Percentiles rank a stretch among this genome's conserved stretches.
Conservation (phyloP, 2,329 filamentous ascomycete genomes). For the Penicillium paneum region DNA sequence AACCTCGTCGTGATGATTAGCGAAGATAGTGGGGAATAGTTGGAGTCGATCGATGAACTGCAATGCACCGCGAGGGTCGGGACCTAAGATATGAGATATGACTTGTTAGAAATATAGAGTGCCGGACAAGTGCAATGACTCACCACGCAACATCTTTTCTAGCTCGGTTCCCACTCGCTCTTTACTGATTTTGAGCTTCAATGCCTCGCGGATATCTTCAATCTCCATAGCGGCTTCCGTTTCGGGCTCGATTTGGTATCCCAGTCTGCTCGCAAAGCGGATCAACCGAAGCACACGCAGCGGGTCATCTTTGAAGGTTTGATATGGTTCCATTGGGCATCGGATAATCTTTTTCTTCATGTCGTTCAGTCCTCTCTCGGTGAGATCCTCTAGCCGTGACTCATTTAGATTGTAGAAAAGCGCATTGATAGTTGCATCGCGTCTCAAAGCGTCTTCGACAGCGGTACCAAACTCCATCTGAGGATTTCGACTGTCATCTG, state of each 20-base stretch:
- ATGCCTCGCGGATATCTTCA: slow-evolving; percentile 69
- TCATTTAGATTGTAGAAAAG: slow-evolving; percentile 93
- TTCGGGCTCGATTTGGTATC: slow-evolving; percentile 70
- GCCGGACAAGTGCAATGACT: slow-evolving; percentile 1
- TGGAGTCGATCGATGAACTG: slow-evolving; percentile 39
- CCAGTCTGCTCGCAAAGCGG: slow-evolving; percentile 81
- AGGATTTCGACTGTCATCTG: slow-evolving; percentile 83
- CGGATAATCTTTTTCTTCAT: slow-evolving; percentile 70
- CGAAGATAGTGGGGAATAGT: slow-evolving; percentile 42
- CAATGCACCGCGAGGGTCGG: slow-evolving; percentile 40
- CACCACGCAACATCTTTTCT: slow-evolving; percentile 84
- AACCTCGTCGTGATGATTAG: slow-evolving; percentile 47
- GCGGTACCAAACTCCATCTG: slow-evolving; percentile 92
- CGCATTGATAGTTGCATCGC: slow-evolving; percentile 92
- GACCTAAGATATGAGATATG: slow-evolving; percentile 23
- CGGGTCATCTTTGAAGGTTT: slow-evolving; percentile 94
- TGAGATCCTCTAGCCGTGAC: slow-evolving; percentile 78
- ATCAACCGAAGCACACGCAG: slow-evolving; percentile 81
- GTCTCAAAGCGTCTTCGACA: slow-evolving; percentile 80
- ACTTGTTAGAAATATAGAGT: slow-evolving; percentile 1
- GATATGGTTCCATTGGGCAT: slow-evolving; percentile 80
- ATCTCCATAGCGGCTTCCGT: slow-evolving; percentile 74
- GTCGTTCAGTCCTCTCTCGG: slow-evolving; percentile 68
- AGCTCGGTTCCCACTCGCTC: slow-evolving; percentile 85
- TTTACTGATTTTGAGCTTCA: slow-evolving; percentile 86